phyloP scores from a whole-genome alignment of 2,329 filamentous ascomycete genomes.

The Sporothrix brunneoviolacea region DNA sequence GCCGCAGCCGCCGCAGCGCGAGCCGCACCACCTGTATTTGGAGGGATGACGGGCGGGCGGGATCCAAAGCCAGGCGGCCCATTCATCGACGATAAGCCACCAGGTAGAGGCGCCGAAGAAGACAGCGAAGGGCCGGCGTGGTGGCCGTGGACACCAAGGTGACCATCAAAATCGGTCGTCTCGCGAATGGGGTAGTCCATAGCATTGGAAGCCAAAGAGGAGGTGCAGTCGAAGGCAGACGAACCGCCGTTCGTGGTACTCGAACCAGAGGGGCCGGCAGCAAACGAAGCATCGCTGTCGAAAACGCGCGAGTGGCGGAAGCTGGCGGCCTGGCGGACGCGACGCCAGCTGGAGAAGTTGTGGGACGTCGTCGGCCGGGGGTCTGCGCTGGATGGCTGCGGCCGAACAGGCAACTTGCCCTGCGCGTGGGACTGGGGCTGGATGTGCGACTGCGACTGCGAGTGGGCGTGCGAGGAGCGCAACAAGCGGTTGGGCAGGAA shows the following conservation, averaged over 20 bases:
- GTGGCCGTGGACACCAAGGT: neutral
- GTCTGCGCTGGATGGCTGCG: slow-evolving; percentile 13
- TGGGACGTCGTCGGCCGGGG: slow-evolving; percentile 41
- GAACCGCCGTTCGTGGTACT: neutral
- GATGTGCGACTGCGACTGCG: slow-evolving; percentile 18
- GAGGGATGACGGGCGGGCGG: slow-evolving; percentile 55
- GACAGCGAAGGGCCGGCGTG: neutral
- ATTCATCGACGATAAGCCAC: slow-evolving; percentile 11
- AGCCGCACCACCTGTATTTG: slow-evolving; percentile 53
- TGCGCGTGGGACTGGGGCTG: neutral
- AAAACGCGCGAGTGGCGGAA: slow-evolving; percentile 42
- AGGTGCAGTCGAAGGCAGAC: neutral
- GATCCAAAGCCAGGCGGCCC: slow-evolving; percentile 42
- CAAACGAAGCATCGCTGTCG: slow-evolving; percentile 29
- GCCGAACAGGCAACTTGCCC: neutral
- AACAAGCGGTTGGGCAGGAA: slow-evolving; percentile 15
- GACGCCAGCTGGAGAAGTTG: slow-evolving; percentile 41
- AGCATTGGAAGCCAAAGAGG: neutral
- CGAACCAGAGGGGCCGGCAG: slow-evolving; percentile 5
- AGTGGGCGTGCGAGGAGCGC: slow-evolving; percentile 26
- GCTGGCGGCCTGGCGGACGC: slow-evolving; percentile 44
- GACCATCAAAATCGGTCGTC: neutral
- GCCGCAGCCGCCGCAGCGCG: slow-evolving; percentile 53
- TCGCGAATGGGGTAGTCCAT: neutral
- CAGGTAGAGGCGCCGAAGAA: slow-evolving; percentile 12